A percentile compares a stretch with the other conserved stretches of the same genome.
These are phyloP conservation scores for Penicillium hordei DNA, from an alignment of 2,329 filamentous ascomycete species.

Conservation along the genomic window DNA sequence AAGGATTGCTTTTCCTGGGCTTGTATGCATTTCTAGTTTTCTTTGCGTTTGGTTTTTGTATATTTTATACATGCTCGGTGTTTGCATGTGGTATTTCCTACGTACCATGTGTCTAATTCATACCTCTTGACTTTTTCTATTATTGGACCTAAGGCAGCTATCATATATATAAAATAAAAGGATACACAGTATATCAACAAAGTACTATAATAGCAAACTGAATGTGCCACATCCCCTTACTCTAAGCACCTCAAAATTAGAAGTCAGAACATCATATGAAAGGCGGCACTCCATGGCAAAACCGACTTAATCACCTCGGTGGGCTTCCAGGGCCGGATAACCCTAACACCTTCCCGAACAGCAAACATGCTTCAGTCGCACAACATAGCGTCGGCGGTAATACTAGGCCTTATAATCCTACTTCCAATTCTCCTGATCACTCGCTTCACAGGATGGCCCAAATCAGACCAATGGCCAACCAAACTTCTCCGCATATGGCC, in stretches of 20 bases:
- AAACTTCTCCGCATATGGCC: slow-evolving; percentile 17
- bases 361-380: slow-evolving; percentile 2
- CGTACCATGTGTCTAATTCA: not conserved
- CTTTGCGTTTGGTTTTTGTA: not conserved
- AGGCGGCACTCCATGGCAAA: not conserved
- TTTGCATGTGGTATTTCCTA: not conserved
- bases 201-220: not conserved
- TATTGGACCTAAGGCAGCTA: not conserved
- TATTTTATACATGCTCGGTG: not conserved
- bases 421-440: not conserved
- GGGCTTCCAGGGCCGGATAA: not conserved
- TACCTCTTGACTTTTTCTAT: not conserved
- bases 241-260: no score
- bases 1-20: not conserved
- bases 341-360: not conserved
- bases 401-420: not conserved
- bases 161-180: not conserved
- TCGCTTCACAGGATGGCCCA: slow-evolving; percentile 1
- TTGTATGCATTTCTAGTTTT: not conserved
- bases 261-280: not conserved
- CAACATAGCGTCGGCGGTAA: not conserved
- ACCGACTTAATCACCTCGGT: not conserved
- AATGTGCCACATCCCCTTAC: not conserved
- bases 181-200: not conserved
- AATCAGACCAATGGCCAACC: slow-evolving; percentile 17